These are phyloP conservation scores for Lactarius akahatsu DNA, from an alignment of 768 basidiomycete species.

Conservation along the genomic window DNA sequence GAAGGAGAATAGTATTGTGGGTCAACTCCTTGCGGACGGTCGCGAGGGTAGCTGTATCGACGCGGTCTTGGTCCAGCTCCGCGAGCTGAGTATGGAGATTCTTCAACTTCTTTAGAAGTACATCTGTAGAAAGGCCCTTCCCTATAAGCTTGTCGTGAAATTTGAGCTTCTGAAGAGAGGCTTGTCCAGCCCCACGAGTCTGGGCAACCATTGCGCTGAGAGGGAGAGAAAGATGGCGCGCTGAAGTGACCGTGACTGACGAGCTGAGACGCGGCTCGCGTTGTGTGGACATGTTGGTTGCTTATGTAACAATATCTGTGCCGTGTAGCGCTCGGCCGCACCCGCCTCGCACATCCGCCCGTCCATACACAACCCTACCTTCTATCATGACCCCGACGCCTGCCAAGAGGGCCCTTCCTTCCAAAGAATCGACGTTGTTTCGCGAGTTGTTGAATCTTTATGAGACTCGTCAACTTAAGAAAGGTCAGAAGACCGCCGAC, in stretches of 20 bases:
- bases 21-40: conserved; percentile 78
- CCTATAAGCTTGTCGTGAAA: conserved; percentile 83
- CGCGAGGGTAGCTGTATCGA: conserved; percentile 72
- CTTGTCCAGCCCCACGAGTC: conserved; percentile 57
- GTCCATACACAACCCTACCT: conserved; percentile 23
- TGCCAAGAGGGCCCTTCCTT: conserved; percentile 60
- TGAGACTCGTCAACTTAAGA: conserved; percentile 85
- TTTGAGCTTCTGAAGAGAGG: conserved; percentile 57
- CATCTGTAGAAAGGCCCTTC: conserved; percentile 77
- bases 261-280: conserved; percentile 28
- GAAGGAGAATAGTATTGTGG: conserved; percentile 74
- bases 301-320: conserved; percentile 2
- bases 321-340: not conserved
- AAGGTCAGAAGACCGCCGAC: conserved; percentile 88
- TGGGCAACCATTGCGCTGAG: conserved; percentile 62
- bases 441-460: conserved; percentile 84
- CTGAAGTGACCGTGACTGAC: not conserved
- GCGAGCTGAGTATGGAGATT: conserved; percentile 73
- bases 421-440: conserved; percentile 84
- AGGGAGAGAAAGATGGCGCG: not conserved
- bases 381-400: conserved; percentile 32
- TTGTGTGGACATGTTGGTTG: conserved; percentile 27
- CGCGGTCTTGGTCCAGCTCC: conserved; percentile 81
- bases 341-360: not conserved
- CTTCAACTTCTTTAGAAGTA: conserved; percentile 83